phyloP scores from a whole-genome alignment of 148 eudicot genomes.

The Rhododendron williamsianum region DNA sequence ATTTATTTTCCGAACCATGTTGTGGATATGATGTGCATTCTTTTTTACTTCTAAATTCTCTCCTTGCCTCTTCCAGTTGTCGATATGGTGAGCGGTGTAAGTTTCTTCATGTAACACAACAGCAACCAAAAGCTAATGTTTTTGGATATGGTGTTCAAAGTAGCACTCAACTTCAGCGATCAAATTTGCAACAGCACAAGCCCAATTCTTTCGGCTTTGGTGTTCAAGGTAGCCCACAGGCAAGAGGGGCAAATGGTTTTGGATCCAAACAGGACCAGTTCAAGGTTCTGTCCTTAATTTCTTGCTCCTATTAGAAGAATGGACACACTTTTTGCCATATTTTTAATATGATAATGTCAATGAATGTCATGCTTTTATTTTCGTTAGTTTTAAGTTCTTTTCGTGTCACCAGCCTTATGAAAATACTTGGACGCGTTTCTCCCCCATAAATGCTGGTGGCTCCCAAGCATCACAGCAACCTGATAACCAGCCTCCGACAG shows the following conservation, averaged over 20 bases:
- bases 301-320: not conserved
- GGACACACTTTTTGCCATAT: not conserved
- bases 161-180: slow-evolving; percentile 39
- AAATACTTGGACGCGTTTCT: slow-evolving; percentile 80
- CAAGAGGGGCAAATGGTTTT: slow-evolving; percentile 34
- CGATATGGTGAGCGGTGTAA: slow-evolving; percentile 76
- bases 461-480: slow-evolving; percentile 43
- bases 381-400: slow-evolving; percentile 10
- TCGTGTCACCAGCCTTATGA: slow-evolving; percentile 62
- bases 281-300: slow-evolving; percentile 39
- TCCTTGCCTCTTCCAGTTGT: slow-evolving; percentile 50
- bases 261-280: slow-evolving; percentile 43
- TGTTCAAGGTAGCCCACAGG: slow-evolving; percentile 44
- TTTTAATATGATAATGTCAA: not conserved
- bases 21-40: not conserved
- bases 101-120: slow-evolving; percentile 54
- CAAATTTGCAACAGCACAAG: slow-evolving; percentile 50
- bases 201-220: slow-evolving; percentile 92
- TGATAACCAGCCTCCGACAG: slow-evolving; percentile 46
- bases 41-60: not conserved
- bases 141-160: slow-evolving; percentile 72
- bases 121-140: slow-evolving; percentile 46
- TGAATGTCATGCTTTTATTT: not conserved
- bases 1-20: not conserved
- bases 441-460: slow-evolving; percentile 25